A percentile compares a stretch with the other conserved stretches of the same genome.
phyloP scores from a whole-genome alignment of 352 stramenopile genomes.

The Chrysophaeum taylorii region DNA sequence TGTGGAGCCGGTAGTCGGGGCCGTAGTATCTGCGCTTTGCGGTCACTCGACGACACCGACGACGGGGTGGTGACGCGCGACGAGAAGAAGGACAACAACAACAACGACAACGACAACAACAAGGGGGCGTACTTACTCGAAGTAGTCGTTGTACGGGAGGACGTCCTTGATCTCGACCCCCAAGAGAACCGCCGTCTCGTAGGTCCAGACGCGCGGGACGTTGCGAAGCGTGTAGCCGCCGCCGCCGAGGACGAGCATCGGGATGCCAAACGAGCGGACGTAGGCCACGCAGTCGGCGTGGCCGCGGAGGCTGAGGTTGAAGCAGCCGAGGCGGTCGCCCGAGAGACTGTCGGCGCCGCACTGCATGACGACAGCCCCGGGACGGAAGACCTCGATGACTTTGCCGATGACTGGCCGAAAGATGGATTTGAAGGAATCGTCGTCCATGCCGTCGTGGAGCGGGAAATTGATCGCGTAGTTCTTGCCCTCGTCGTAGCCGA shows the following conservation, averaged over 20 bases:
- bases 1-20: slow-evolving; percentile 91
- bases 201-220: slow-evolving; percentile 71
- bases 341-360: slow-evolving; percentile 96
- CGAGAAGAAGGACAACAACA: no score
- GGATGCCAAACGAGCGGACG: slow-evolving; percentile 89
- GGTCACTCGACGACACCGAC: no score
- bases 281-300: slow-evolving; percentile 93
- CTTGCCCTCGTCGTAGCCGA: slow-evolving; percentile 75
- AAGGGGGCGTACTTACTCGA: no score
- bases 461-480: slow-evolving; percentile 98
- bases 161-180: slow-evolving; percentile 61
- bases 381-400: slow-evolving; percentile 89
- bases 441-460: slow-evolving; percentile 94
- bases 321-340: slow-evolving; percentile 91
- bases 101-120: no score
- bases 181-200: slow-evolving; percentile 15
- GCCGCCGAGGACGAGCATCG: slow-evolving; percentile 87
- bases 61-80: no score
- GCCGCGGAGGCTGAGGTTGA: slow-evolving; percentile 92
- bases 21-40: no score
- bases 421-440: slow-evolving; percentile 74
- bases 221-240: slow-evolving; percentile 96
- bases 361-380: slow-evolving; percentile 90
- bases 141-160: slow-evolving; percentile 99
- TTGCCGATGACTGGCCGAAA: slow-evolving; percentile 84